These are phyloP conservation scores for Fusarium pininemorale DNA, from an alignment of 2,329 filamentous ascomycete genomes.

Conservation along the genomic window DNA sequence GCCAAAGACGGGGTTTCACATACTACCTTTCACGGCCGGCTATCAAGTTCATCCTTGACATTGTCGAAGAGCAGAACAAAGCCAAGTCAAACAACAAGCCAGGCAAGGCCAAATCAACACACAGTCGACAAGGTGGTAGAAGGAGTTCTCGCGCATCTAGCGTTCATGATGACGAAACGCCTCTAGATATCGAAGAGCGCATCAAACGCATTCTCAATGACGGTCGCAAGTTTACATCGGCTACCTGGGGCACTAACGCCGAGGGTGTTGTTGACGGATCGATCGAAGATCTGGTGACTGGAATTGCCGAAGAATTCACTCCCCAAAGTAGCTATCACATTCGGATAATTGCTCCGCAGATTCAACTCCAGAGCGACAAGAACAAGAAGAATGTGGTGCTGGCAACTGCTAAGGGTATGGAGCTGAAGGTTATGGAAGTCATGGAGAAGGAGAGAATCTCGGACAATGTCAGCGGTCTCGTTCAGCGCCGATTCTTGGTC, in stretches of 20 bases:
- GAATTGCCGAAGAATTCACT: slow-evolving; percentile 87
- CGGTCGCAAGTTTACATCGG: slow-evolving; percentile 77
- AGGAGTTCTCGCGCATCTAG: slow-evolving; percentile 51
- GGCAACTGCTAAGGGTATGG: slow-evolving; percentile 97
- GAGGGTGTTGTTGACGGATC: slow-evolving; percentile 51
- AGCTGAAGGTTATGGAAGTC: slow-evolving; percentile 95
- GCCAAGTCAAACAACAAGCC: slow-evolving; percentile 59
- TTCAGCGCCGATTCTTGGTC: slow-evolving; percentile 91
- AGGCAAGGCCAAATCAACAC: slow-evolving; percentile 42
- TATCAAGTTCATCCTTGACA: slow-evolving; percentile 97
- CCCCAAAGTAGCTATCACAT: slow-evolving; percentile 95
- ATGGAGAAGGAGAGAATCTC: slow-evolving; percentile 96
- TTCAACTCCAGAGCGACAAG: slow-evolving; percentile 98
- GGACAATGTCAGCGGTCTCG: slow-evolving; percentile 92
- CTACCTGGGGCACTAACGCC: slow-evolving; percentile 46
- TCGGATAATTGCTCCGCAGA: slow-evolving; percentile 94
- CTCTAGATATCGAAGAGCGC: slow-evolving; percentile 78
- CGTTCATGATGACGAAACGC: slow-evolving; percentile 64
- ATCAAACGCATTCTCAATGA: slow-evolving; percentile 88
- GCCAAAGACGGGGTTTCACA: slow-evolving; percentile 93
- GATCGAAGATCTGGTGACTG: slow-evolving; percentile 72
- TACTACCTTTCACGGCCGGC: slow-evolving; percentile 97
- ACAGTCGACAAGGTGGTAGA: slow-evolving; percentile 41
- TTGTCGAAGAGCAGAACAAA: slow-evolving; percentile 92
- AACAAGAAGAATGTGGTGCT: slow-evolving; percentile 96